A percentile compares a stretch with the other conserved stretches of the same genome.
phyloP scores from a whole-genome alignment of 306 rosid genomes.

The Vigna reflexopilosa region DNA sequence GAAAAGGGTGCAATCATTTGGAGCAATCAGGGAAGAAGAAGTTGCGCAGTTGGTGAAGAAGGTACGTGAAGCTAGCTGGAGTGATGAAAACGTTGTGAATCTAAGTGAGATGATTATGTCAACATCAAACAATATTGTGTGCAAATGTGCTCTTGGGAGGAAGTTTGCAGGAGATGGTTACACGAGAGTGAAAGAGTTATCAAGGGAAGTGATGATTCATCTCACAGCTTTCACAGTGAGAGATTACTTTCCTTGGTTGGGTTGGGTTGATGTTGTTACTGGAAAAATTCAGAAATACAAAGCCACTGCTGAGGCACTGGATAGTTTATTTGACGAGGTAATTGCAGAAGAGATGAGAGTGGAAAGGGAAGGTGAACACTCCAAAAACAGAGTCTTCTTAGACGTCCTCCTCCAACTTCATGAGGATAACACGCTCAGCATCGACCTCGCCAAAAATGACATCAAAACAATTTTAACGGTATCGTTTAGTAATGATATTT shows the following conservation, averaged over 20 bases:
- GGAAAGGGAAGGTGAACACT: not conserved
- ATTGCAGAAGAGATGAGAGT: slow-evolving; percentile 22
- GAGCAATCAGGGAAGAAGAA: slow-evolving; percentile 42
- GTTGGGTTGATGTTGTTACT: slow-evolving; percentile 50
- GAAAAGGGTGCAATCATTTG: slow-evolving; percentile 42
- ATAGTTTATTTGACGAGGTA: slow-evolving; percentile 41
- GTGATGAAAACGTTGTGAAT: slow-evolving; percentile 31
- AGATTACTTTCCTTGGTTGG: slow-evolving; percentile 49
- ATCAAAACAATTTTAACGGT: slow-evolving; percentile 49
- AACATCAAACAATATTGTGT: slow-evolving; percentile 27
- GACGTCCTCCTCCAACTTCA: slow-evolving; percentile 29
- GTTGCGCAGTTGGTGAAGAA: slow-evolving; percentile 38
- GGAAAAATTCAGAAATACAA: slow-evolving; percentile 37
- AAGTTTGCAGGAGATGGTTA: not conserved
- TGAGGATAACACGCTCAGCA: not conserved
- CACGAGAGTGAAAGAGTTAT: not conserved
- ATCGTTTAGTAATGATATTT: too few species aligned
- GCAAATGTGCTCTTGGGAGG: slow-evolving; percentile 41
- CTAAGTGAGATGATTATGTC: slow-evolving; percentile 37
- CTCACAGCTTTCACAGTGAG: slow-evolving; percentile 37
- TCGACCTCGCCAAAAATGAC: slow-evolving; percentile 22
- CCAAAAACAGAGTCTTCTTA: slow-evolving; percentile 37
- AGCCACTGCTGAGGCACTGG: slow-evolving; percentile 27
- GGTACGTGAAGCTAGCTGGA: slow-evolving; percentile 21
- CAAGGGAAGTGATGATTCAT: slow-evolving; percentile 36